Percentiles rank a stretch among this genome's conserved stretches.
phyloP scores from a whole-genome alignment of 1,284 basidiomycete genomes.

The Ceratobasidium sp. region DNA sequence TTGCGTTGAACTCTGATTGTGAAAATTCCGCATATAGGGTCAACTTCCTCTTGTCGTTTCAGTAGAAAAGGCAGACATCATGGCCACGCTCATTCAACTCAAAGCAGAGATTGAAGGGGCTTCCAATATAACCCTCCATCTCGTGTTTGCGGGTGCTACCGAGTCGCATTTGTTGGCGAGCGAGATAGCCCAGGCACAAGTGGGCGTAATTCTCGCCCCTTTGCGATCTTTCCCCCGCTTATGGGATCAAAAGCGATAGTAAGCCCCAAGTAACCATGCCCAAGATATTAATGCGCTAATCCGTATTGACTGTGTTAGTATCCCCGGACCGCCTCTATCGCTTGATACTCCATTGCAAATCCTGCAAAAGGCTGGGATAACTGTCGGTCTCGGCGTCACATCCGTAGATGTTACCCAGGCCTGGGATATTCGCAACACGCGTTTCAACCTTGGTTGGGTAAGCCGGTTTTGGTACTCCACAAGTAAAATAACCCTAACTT shows the following conservation, averaged over 20 bases:
- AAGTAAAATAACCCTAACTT: slow-evolving; percentile 5
- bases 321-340: slow-evolving; percentile 82
- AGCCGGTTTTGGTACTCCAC: slow-evolving; percentile 46
- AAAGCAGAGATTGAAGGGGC: slow-evolving; percentile 75
- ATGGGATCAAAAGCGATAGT: slow-evolving; percentile 79
- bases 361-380: slow-evolving; percentile 74
- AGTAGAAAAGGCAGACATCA: slow-evolving; percentile 77
- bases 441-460: slow-evolving; percentile 79
- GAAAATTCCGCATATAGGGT: slow-evolving; percentile 55
- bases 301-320: slow-evolving; percentile 55
- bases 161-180: slow-evolving; percentile 81
- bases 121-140: neutral
- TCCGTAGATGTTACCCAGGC: slow-evolving; percentile 58
- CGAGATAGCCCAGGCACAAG: slow-evolving; percentile 73
- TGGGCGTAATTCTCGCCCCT: slow-evolving; percentile 79
- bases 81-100: slow-evolving; percentile 77
- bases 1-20: neutral
- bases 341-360: slow-evolving; percentile 71
- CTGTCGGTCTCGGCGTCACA: slow-evolving; percentile 72
- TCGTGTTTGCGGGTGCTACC: slow-evolving; percentile 73
- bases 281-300: neutral
- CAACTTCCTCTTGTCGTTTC: slow-evolving; percentile 75
- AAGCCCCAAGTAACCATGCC: slow-evolving; percentile 49
- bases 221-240: slow-evolving; percentile 69
- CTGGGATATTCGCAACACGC: slow-evolving; percentile 73